phyloP scores from a whole-genome alignment of 176 grass and related monocot genomes.

The Chloris gayana region DNA sequence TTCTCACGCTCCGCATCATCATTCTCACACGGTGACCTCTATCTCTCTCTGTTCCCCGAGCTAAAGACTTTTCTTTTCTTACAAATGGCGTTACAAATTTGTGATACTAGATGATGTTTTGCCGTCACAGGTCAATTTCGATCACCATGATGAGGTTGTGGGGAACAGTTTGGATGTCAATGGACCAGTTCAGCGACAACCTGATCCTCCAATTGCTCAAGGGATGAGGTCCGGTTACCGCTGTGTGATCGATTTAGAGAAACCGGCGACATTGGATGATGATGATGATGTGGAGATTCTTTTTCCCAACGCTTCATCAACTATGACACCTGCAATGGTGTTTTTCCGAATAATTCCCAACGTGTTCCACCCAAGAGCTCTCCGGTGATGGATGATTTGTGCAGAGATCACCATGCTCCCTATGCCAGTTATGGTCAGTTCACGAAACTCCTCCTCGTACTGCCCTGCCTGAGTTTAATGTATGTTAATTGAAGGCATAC shows the following conservation, averaged over 20 bases:
- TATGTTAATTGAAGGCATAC: neutral
- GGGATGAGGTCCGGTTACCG: neutral
- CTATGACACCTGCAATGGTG: neutral
- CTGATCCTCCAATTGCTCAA: neutral
- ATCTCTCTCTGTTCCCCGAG: neutral
- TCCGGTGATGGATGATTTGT: neutral
- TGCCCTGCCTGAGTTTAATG: constrained; percentile 7
- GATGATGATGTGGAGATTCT: constrained; percentile 35
- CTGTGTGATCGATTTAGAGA: constrained; percentile 51
- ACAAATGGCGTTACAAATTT: neutral
- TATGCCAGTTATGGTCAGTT: constrained; percentile 23
- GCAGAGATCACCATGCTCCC: neutral
- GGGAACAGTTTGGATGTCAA: constrained; percentile 8
- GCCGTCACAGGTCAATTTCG: constrained; percentile 29
- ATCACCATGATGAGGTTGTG: neutral
- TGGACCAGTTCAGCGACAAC: no score
- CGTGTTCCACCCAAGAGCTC: neutral
- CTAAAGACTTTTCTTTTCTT: neutral
- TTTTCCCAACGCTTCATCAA: constrained; percentile 5
- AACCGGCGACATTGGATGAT: constrained; percentile 19
- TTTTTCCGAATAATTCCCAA: neutral
- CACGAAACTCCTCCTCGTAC: neutral
- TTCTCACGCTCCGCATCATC: constrained; percentile 1
- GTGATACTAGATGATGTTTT: constrained; percentile 3
- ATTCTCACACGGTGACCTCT: constrained; percentile 37